A percentile compares a stretch with the other conserved stretches of the same genome.
Evolutionary conservation across 148 eudicot genomes (phyloP).

Genomic region (Spergularia bocconei): DNA sequence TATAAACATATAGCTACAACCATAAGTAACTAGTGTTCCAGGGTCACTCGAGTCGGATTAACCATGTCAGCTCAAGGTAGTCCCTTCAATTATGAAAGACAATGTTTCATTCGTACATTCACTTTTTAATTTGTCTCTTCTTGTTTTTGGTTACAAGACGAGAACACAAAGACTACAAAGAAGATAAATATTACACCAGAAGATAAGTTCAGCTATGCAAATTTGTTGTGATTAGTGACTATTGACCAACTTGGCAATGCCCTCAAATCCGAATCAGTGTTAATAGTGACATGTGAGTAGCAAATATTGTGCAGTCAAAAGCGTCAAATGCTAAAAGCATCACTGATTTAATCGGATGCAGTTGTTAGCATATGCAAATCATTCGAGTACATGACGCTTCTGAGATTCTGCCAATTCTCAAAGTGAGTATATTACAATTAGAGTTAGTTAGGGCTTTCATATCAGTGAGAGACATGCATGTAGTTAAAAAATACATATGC

Average conservation of each 20-base stretch:
- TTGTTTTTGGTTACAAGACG: no score
- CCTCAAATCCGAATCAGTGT: neutral
- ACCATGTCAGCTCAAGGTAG: no score
- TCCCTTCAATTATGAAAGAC: no score
- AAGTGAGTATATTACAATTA: neutral
- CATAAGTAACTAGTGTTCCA: no score
- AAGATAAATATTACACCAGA: no score
- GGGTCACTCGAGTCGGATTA: no score
- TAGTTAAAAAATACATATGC: no score
- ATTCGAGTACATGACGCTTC: neutral
- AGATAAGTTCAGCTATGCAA: no score
- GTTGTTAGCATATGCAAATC: conserved; percentile 11
- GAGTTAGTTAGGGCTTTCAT: neutral
- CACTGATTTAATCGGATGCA: neutral
- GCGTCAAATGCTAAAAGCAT: neutral
- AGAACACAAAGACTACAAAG: no score
- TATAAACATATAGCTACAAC: neutral
- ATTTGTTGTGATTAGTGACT: no score
- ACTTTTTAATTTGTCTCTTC: no score
- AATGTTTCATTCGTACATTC: no score
- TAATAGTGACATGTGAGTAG: neutral
- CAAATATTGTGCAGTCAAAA: neutral
- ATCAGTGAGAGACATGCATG: neutral
- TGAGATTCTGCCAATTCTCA: neutral
- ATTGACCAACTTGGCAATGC: neutral